Evolutionary conservation across 306 rosid species (phyloP).

Genomic region (Quercus dentata): DNA sequence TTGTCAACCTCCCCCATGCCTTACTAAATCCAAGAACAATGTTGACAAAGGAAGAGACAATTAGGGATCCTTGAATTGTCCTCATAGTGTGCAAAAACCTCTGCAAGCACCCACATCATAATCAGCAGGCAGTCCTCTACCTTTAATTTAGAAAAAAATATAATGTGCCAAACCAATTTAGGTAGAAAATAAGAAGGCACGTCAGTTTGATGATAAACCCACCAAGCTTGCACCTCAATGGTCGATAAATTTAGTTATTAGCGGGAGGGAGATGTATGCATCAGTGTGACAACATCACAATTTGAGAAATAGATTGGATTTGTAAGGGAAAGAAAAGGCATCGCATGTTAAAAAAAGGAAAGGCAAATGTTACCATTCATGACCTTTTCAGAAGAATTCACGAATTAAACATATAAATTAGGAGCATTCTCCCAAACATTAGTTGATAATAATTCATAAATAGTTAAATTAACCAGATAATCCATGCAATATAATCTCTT

Average conservation of each 20-base stretch:
- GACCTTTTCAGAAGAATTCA: not conserved
- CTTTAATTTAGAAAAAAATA: not conserved
- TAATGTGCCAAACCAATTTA: not conserved
- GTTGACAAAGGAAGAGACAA: constrained; percentile 74
- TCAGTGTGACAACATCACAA: not conserved
- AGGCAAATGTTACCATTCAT: too few species aligned
- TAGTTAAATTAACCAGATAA: not conserved
- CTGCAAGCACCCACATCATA: constrained; percentile 40
- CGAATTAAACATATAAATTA: not conserved
- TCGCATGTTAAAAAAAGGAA: not conserved
- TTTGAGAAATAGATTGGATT: not conserved
- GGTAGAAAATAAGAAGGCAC: not conserved
- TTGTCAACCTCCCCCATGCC: constrained; percentile 69
- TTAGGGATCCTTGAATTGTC: constrained; percentile 88
- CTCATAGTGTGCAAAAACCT: constrained; percentile 67
- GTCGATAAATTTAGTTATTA: not conserved
- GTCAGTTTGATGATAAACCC: not conserved
- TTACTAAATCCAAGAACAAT: constrained; percentile 73
- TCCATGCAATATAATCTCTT: not conserved
- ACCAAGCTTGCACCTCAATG: not conserved
- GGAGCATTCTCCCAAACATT: not conserved
- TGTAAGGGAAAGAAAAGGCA: not conserved
- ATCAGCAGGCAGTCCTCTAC: constrained; percentile 1
- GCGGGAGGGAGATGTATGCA: not conserved
- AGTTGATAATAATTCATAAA: too few species aligned